phyloP scores from a whole-genome alignment of 768 basidiomycete genomes.

The Leccinum variicolor region DNA sequence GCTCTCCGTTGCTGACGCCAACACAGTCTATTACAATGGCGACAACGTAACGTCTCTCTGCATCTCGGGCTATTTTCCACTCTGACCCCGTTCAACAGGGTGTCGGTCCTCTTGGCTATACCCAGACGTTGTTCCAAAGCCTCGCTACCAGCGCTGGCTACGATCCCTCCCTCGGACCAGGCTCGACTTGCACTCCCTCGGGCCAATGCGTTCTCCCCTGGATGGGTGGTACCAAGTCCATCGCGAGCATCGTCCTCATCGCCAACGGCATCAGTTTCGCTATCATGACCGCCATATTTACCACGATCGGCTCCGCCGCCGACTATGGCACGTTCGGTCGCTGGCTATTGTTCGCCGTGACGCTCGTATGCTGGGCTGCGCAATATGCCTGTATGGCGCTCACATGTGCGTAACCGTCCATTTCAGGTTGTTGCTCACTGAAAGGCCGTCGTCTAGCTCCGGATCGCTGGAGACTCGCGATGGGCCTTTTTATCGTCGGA shows the following conservation, averaged over 20 bases:
- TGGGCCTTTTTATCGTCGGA: slow-evolving; percentile 76
- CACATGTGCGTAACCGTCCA: slow-evolving; percentile 47
- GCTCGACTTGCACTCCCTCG: slow-evolving; percentile 66
- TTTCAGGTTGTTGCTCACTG: background rate
- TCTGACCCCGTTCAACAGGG: slow-evolving; percentile 39
- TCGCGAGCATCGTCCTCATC: slow-evolving; percentile 74
- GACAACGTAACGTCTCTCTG: slow-evolving; percentile 52
- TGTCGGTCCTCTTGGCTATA: slow-evolving; percentile 64
- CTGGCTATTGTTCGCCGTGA: slow-evolving; percentile 71
- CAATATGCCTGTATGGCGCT: slow-evolving; percentile 77
- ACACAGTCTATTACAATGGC: slow-evolving; percentile 75
- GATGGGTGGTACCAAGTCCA: slow-evolving; percentile 67
- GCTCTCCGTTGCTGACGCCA: background rate
- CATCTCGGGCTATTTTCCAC: background rate
- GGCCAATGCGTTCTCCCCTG: slow-evolving; percentile 79
- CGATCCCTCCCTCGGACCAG: slow-evolving; percentile 66
- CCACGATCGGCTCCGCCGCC: slow-evolving; percentile 56
- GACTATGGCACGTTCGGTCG: slow-evolving; percentile 55
- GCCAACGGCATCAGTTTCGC: slow-evolving; percentile 77
- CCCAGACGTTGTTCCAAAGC: slow-evolving; percentile 72
- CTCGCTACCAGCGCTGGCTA: slow-evolving; percentile 71
- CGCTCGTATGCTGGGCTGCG: slow-evolving; percentile 74
- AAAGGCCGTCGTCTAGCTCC: slow-evolving; percentile 41
- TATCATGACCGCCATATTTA: slow-evolving; percentile 79
- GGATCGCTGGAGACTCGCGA: slow-evolving; percentile 68